A percentile compares a stretch with the other conserved stretches of the same genome.
Evolutionary conservation across 257 asterid species (phyloP).

Genomic region (Paulownia fortunei): DNA sequence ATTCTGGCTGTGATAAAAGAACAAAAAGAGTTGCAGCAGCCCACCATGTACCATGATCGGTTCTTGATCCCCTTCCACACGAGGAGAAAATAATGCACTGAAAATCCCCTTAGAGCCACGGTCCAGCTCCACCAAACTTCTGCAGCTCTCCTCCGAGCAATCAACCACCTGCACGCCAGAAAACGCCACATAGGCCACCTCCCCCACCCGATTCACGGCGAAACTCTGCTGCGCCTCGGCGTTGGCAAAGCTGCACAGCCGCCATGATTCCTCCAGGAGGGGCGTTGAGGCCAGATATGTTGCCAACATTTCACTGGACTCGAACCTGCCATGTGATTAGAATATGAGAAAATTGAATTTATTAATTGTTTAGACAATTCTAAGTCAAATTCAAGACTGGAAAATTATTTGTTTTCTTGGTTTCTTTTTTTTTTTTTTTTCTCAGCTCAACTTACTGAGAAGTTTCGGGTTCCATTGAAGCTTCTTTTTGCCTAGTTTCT

Average conservation of each 20-base stretch:
- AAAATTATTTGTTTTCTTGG: not conserved
- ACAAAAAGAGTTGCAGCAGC: conserved; percentile 58
- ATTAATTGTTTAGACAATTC: conserved; percentile 17
- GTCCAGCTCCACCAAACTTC: conserved; percentile 55
- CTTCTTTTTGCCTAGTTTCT: conserved; percentile 22
- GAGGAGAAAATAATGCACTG: conserved; percentile 35
- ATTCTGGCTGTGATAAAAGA: conserved; percentile 35
- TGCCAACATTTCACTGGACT: conserved; percentile 86
- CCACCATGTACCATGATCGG: conserved; percentile 72
- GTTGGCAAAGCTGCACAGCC: conserved; percentile 59
- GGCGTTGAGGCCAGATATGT: conserved; percentile 80
- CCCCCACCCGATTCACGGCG: conserved; percentile 45
- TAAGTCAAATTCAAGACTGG: conserved; percentile 37
- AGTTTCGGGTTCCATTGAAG: conserved; percentile 61
- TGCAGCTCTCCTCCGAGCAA: conserved; percentile 49
- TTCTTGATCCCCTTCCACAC: conserved; percentile 27
- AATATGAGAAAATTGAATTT: not conserved
- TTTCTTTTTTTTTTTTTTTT: not conserved
- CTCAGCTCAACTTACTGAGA: conserved; percentile 50
- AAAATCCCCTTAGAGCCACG: conserved; percentile 44
- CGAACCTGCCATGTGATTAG: conserved; percentile 54
- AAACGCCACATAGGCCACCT: conserved; percentile 66
- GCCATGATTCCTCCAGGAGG: conserved; percentile 78
- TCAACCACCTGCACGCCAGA: conserved; percentile 64
- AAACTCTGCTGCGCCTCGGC: conserved; percentile 47